Conservation (phyloP, 2,329 filamentous ascomycete species). For the Capronia epimyces region DNA sequence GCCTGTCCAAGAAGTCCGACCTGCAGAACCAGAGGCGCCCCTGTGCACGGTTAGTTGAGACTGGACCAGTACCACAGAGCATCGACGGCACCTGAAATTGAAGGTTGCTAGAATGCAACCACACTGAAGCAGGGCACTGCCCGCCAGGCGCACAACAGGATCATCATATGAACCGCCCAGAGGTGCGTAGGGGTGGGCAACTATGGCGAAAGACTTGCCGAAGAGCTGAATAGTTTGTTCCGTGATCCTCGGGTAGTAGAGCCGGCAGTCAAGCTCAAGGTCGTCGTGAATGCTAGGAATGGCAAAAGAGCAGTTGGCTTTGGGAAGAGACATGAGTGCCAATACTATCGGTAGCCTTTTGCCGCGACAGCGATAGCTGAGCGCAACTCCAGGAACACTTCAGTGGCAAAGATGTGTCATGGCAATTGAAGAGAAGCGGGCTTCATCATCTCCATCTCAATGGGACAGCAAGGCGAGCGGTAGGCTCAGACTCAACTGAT, state of each 20-base stretch:
- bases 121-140: slow-evolving; percentile 57
- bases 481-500: no score
- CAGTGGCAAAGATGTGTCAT: neutral
- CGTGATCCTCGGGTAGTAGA: slow-evolving; percentile 62
- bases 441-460: neutral
- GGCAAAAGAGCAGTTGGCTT: slow-evolving; percentile 55
- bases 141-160: slow-evolving; percentile 63
- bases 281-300: slow-evolving; percentile 82
- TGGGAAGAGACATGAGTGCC: slow-evolving; percentile 32
- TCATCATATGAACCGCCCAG: slow-evolving; percentile 84
- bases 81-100: slow-evolving; percentile 67
- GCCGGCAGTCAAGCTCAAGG: slow-evolving; percentile 67
- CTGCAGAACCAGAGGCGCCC: slow-evolving; percentile 68
- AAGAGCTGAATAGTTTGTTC: slow-evolving; percentile 20
- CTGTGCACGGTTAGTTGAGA: slow-evolving; percentile 41
- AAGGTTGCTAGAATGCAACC: slow-evolving; percentile 80
- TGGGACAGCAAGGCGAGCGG: neutral
- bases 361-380: neutral
- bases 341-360: neutral
- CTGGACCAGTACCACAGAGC: neutral
- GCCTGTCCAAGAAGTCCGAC: slow-evolving; percentile 80
- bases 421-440: neutral
- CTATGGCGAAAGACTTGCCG: slow-evolving; percentile 51
- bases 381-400: neutral
- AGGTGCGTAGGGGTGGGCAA: slow-evolving; percentile 88